phyloP scores from a whole-genome alignment of 768 basidiomycete genomes.

The Phaffia australis region DNA sequence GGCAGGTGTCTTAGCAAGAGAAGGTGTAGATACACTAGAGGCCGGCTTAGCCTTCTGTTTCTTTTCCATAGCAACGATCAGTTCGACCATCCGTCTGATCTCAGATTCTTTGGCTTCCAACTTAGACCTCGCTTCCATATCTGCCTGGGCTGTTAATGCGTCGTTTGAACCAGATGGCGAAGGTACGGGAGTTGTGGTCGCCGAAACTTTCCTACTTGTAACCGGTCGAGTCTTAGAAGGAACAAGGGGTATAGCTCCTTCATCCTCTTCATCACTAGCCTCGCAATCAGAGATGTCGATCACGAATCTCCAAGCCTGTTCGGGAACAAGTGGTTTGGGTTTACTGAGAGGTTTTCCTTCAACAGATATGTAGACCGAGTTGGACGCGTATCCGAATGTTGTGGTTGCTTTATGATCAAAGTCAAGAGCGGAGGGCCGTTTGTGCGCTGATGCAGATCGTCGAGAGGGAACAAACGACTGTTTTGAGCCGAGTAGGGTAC shows the following conservation, averaged over 20 bases:
- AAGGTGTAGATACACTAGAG: background rate
- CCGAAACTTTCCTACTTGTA: too few species aligned
- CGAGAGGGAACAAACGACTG: background rate
- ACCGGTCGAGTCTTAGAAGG: background rate
- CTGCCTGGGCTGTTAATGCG: background rate
- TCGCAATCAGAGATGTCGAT: conserved; percentile 25
- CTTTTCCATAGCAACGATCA: conserved; percentile 19
- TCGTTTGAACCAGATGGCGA: background rate
- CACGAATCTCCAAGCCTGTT: conserved; percentile 14
- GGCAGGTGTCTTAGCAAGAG: background rate
- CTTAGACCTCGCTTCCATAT: conserved; percentile 4
- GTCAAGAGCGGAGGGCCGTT: conserved; percentile 22
- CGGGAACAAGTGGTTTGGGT: conserved; percentile 9
- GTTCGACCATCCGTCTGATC: conserved; percentile 16
- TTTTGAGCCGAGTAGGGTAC: background rate
- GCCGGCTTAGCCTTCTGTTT: conserved; percentile 16
- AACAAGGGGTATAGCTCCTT: background rate
- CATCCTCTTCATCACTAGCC: conserved; percentile 13
- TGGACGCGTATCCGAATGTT: background rate
- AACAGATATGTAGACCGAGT: background rate
- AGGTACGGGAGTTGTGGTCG: background rate
- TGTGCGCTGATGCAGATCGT: conserved; percentile 8
- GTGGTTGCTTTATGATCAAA: conserved; percentile 13
- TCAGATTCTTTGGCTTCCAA: conserved; percentile 15
- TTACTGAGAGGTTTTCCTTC: background rate